Evolutionary conservation across 2,329 filamentous ascomycete species (phyloP).

Genomic region (Teratosphaeria nubilosa): DNA sequence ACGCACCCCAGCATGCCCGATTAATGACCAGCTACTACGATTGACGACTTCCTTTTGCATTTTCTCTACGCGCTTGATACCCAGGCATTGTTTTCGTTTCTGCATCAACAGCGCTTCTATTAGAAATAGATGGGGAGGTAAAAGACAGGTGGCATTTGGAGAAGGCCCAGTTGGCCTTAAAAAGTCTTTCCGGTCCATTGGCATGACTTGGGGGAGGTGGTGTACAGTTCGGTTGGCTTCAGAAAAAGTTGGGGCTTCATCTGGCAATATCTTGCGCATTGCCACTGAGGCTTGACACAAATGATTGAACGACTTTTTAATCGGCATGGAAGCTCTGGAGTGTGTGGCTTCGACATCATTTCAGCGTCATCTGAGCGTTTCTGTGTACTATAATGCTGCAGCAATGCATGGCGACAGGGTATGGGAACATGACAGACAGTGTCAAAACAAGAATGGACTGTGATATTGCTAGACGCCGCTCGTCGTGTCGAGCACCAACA

Average conservation of each 20-base stretch:
- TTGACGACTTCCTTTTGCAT: slow-evolving; percentile 14
- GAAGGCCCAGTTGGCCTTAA: slow-evolving; percentile 5
- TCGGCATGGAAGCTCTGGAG: background rate
- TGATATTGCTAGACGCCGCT: background rate
- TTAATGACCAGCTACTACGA: slow-evolving; percentile 16
- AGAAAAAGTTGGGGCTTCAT: background rate
- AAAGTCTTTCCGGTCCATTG: background rate
- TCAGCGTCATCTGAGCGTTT: background rate
- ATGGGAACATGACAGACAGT: background rate
- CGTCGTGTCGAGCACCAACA: background rate
- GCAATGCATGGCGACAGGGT: background rate
- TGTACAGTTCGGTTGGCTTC: background rate
- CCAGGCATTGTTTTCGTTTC: slow-evolving; percentile 19
- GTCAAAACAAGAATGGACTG: background rate
- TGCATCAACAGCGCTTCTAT: slow-evolving; percentile 19
- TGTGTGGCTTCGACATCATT: background rate
- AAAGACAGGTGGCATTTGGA: slow-evolving; percentile 12
- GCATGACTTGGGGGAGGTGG: background rate
- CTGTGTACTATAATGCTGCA: background rate
- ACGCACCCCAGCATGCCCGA: slow-evolving; percentile 7
- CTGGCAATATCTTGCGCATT: background rate
- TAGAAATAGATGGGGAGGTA: slow-evolving; percentile 17
- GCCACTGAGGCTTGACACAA: background rate
- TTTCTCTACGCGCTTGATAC: slow-evolving; percentile 15
- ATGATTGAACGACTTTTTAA: background rate